Evolutionary conservation across 768 basidiomycete genomes (phyloP), one percentile per base, ranked within the genome.

Genomic region (Boletus vinaceobasis): DNA sequence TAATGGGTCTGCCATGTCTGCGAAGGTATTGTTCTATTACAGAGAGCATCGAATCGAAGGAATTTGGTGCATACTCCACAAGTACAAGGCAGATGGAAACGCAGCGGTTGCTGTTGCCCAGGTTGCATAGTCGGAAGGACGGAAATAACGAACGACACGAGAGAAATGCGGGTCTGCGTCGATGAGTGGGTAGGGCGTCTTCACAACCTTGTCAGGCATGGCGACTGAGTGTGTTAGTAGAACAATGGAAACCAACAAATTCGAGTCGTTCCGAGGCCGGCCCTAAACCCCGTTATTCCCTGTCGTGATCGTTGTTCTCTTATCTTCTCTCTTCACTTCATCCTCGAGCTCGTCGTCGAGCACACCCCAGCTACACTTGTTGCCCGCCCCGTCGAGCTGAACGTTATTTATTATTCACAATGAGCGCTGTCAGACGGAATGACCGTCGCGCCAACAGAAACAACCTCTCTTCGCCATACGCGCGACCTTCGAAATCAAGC

Each of bases 141-240:
- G 81, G 73, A 98, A 84, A 75, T 97, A 97, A 54, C 90, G 78
- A 21, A 99, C 74, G 47, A 99, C 96, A 32, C 96, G 84, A 32
- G 76, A 75, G 14, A 86, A 85, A 77, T 97, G 90, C 10, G 96
- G 96, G 77, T 98, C 96, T 0, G 85, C 78, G 73, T 98, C 96
- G 74, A 98, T 90, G 73, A 96, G 86, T 45, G 94, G 94, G 75
- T 84, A 96, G 26, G 86, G 85, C 38, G 88, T 84, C 65, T 74
- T 71, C 55, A 79, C 74, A 63, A 77, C 73, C 68, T 80, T 80
- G 71, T 78, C 68, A 37, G 71, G 71, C 74, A 75, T 74, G 50
- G 45, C 64, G 53, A 51, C 40, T 23, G 40, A 14, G 23, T n/a
- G 19, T 48, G 50, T 46, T 31, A 15, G 17, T 4, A 50, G 36